Percentiles rank a stretch among this genome's conserved stretches.
phyloP scores from a whole-genome alignment of 2,329 filamentous ascomycete genomes.

The Hypocrella siamensis region DNA sequence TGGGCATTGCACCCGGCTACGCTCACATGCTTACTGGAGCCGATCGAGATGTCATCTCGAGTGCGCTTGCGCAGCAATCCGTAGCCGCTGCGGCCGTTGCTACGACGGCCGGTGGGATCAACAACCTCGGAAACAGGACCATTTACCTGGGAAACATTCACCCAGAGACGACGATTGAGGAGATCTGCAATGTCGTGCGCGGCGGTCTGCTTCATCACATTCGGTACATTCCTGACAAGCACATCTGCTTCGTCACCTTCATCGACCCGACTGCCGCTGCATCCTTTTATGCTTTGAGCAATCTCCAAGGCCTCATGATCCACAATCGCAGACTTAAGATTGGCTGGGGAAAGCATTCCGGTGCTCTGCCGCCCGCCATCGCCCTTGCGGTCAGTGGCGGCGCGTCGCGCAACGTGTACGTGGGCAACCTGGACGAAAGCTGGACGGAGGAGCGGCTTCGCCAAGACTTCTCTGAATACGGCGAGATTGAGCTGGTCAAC shows the following conservation, averaged over 20 bases:
- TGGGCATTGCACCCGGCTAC: conserved; percentile 92
- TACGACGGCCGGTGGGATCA: conserved; percentile 89
- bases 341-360: conserved; percentile 98
- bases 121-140: conserved; percentile 92
- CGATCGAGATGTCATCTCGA: conserved; percentile 92
- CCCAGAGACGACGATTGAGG: conserved; percentile 95
- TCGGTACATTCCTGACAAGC: conserved; percentile 98
- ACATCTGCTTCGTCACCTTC: conserved; percentile 99
- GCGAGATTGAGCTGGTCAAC: conserved; percentile 96
- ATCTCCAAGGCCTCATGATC: conserved; percentile 96
- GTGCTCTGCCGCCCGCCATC: conserved; percentile 87
- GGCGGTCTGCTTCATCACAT: conserved; percentile 94
- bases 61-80: conserved; percentile 89
- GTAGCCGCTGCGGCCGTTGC: conserved; percentile 93
- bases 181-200: conserved; percentile 97
- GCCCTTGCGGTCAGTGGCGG: conserved; percentile 90
- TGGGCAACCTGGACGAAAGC: conserved; percentile 91
- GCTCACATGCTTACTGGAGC: conserved; percentile 92
- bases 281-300: conserved; percentile 95
- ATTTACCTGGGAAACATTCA: conserved; percentile 98
- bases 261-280: conserved; percentile 96
- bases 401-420: conserved; percentile 95
- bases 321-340: conserved; percentile 97
- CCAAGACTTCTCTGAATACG: conserved; percentile 93
- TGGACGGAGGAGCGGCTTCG: conserved; percentile 93